Evolutionary conservation across 805 yeast genomes (phyloP), one percentile per base, ranked within the genome.

Genomic region (Vanderwaltozyma tropicalis): DNA sequence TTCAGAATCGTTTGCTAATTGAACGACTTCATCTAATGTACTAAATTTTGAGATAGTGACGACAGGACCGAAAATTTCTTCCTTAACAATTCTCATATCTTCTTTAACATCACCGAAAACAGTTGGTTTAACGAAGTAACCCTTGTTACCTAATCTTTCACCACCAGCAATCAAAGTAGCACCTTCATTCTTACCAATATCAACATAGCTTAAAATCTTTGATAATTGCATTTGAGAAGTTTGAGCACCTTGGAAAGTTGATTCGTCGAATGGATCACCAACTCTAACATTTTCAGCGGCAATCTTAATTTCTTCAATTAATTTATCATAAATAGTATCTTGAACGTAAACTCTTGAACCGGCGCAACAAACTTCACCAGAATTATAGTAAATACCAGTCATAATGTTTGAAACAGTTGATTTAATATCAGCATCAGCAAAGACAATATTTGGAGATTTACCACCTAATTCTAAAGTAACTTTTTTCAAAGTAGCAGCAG

Each of bases 361-460:
- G 20, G 95, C 89, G 66, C 89, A 81, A 67, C 95, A 86, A 42
- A 83, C 88, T 66, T 86, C 95, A 67, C 95, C 95, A 41, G 94
- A 78, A 67, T 86, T 86, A 72, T 71, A 82, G 67, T 78, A 77
- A 47, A 85, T 83, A 65, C 94, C 94, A 36, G 71, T 67, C 42
- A 83, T 71, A 47, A 83, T 71, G 58, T 72, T 71, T 50, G 72
- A 71, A 35, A 86, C 80, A 39, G 92, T 76, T 39, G 68, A 67
- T 27, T 71, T 70, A 40, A 80, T 55, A 54, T 82, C 76, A 37
- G 86, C 86, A 56, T 84, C 94, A 43, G 74, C 70, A 53, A 84
- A 78, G 36, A 85, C 81, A 52, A 84, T 80, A 59, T 82, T 83
- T 57, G 94, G 88, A 43, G 92, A 84, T 63, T 85, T 85, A 61